Base-by-base conservation (phyloP, 2,329 filamentous ascomycete species). In the Raffaelea arxii region DNA sequence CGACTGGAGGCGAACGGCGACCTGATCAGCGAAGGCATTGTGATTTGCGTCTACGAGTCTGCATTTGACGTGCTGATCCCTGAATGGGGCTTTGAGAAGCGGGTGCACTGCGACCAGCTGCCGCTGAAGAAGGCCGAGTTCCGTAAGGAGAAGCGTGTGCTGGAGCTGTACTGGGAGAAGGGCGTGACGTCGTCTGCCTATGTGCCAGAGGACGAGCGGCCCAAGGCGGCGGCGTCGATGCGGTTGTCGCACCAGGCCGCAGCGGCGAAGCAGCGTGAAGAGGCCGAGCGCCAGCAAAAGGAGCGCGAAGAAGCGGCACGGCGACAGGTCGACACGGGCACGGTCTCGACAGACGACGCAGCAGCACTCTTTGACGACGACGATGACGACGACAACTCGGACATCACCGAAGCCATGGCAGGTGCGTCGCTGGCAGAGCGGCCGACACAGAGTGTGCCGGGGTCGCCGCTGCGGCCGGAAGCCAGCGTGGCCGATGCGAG, bases 131-230 rank as follows among this genome's bases (percentile, higher is more conserved):
- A 98, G 75, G 92, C 92, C n/a, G 92, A 98, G 63, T 98, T 92
- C 68, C 82, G 94, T 66, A 97, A 97, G 75, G 89, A 94, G 62
- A 87, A 90, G 70, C 82, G 92, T 47, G 80, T 97, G 25, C 75
- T 98, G 41, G 92, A 98, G 68, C 77, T 98, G 16, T 98, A 96
- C 74, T 98, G 92, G 92, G 92, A 98, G 80, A 98, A 97, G 78
- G 92, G 92, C 41, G 89, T 97, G 7, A 88, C 91, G 24, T 97
- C 90, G 52, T 96, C 91, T 38, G 86, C 90, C 3, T 98, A 94
- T 57, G 84, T 98, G 44, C 92, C 92, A 3, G 92, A 98, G 62
- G 92, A 98, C 61, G 92, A 98, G 71, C 84, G 90, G 48, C 90
- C 90, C 46, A 94, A 92, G 74, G 82, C 85, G 43, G 82, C 78